Percentiles rank a stretch among this genome's conserved stretches.
phyloP scores from a whole-genome alignment of 2,329 filamentous ascomycete genomes.

The Stemphylium lycopersici region DNA sequence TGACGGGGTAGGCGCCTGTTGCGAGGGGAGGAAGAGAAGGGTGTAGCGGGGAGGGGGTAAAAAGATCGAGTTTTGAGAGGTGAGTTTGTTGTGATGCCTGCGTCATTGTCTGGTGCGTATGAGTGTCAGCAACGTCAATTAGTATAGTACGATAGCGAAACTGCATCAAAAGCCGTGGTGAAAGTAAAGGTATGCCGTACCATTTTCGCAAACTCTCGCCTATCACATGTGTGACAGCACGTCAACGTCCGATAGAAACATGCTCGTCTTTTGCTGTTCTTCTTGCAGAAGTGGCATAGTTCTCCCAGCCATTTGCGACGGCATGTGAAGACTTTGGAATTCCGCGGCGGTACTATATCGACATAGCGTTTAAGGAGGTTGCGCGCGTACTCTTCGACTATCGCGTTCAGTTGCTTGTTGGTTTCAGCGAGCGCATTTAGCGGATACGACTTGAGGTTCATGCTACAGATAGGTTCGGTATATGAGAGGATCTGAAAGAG shows the following conservation, averaged over 20 bases:
- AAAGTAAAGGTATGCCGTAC: slow-evolving; percentile 6
- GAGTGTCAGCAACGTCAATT: neutral
- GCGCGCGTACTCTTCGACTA: slow-evolving; percentile 41
- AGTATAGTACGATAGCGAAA: no score
- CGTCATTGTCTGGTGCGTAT: slow-evolving; percentile 36
- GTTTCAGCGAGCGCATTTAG: slow-evolving; percentile 35
- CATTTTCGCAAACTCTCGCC: slow-evolving; percentile 34
- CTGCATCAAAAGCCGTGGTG: neutral
- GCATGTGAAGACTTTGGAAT: slow-evolving; percentile 20
- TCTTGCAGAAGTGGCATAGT: slow-evolving; percentile 38
- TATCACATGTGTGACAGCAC: slow-evolving; percentile 39
- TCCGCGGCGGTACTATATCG: slow-evolving; percentile 24
- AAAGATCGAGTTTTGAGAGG: slow-evolving; percentile 42
- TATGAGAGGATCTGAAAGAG: slow-evolving; percentile 38
- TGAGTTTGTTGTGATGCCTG: slow-evolving; percentile 23
- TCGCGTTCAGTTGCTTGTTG: slow-evolving; percentile 28
- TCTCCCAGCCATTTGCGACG: slow-evolving; percentile 34
- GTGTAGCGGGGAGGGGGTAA: slow-evolving; percentile 39
- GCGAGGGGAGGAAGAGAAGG: slow-evolving; percentile 30
- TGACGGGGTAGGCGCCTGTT: slow-evolving; percentile 23
- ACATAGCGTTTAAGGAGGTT: slow-evolving; percentile 32
- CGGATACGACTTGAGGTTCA: slow-evolving; percentile 12
- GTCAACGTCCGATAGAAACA: slow-evolving; percentile 30
- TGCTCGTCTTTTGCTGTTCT: slow-evolving; percentile 29
- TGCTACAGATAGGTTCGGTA: slow-evolving; percentile 15